Conservation (phyloP, 768 basidiomycete species). For the Pisolithus orientalis region DNA sequence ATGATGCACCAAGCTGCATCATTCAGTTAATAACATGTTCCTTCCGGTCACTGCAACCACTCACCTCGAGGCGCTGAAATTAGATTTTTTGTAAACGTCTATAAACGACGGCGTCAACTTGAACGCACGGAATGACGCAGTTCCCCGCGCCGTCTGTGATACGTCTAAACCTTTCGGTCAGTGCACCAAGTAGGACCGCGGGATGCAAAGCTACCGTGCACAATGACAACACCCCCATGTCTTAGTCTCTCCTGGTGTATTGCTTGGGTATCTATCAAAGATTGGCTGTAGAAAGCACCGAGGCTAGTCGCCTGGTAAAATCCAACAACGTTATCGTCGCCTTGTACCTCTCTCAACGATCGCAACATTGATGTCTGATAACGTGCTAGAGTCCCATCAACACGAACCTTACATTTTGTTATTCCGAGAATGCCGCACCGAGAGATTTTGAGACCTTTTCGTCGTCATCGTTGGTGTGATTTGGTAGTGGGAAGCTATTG, state of each 20-base stretch:
- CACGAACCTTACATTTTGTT: slow-evolving; percentile 3
- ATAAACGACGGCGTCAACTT: slow-evolving; percentile 73
- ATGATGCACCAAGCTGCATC: slow-evolving; percentile 65
- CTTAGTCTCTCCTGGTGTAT: slow-evolving; percentile 81
- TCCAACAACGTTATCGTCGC: slow-evolving; percentile 87
- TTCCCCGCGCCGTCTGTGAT: slow-evolving; percentile 73
- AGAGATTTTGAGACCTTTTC: slow-evolving; percentile 74
- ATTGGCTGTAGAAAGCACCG: slow-evolving; percentile 81
- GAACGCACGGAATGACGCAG: slow-evolving; percentile 86
- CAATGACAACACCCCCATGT: slow-evolving; percentile 79
- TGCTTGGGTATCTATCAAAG: slow-evolving; percentile 74
- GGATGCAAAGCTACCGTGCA: slow-evolving; percentile 55
- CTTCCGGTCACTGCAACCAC: slow-evolving; percentile 14
- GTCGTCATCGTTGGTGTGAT: slow-evolving; percentile 68
- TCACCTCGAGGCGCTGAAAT: slow-evolving; percentile 83
- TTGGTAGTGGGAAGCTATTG: slow-evolving; percentile 82
- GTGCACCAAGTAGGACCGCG: background rate
- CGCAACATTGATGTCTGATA: slow-evolving; percentile 84
- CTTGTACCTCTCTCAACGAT: slow-evolving; percentile 84
- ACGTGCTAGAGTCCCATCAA: slow-evolving; percentile 41
- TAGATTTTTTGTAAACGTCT: slow-evolving; percentile 74
- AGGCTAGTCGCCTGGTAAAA: slow-evolving; percentile 89
- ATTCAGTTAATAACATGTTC: slow-evolving; percentile 5
- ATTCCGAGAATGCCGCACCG: slow-evolving; percentile 40
- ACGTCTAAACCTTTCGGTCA: slow-evolving; percentile 46